Conservation (phyloP, 306 rosid species). For the Quercus variabilis region DNA sequence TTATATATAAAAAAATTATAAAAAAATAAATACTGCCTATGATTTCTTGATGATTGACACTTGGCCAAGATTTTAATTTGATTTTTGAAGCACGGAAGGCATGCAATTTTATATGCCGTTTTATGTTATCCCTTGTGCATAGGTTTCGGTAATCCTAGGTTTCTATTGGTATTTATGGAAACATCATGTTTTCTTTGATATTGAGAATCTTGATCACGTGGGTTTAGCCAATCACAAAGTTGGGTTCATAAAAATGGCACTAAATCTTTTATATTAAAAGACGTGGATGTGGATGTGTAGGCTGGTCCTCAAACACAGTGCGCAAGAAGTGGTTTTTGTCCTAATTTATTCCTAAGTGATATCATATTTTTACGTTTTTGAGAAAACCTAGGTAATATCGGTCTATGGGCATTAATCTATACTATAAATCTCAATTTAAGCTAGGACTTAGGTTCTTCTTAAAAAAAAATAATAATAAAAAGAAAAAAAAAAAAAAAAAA, state of each 20-base stretch:
- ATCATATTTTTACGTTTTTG: too few species aligned
- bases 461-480: too few species aligned
- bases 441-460: too few species aligned
- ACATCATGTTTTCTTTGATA: not conserved
- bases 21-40: too few species aligned
- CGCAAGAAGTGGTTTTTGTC: too few species aligned
- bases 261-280: not conserved
- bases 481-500: too few species aligned
- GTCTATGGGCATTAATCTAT: too few species aligned
- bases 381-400: too few species aligned
- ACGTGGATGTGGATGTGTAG: not conserved
- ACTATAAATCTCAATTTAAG: too few species aligned
- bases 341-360: too few species aligned
- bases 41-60: too few species aligned
- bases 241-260: not conserved
- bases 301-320: not conserved
- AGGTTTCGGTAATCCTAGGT: not conserved
- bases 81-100: not conserved
- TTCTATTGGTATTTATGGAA: not conserved
- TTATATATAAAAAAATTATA: too few species aligned
- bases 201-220: slow-evolving; percentile 17
- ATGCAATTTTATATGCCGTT: not conserved
- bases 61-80: not conserved
- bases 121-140: not conserved
- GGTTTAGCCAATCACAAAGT: not conserved